Conservation (phyloP, 164 flowering plant species). For the Vitis amurensis region DNA sequence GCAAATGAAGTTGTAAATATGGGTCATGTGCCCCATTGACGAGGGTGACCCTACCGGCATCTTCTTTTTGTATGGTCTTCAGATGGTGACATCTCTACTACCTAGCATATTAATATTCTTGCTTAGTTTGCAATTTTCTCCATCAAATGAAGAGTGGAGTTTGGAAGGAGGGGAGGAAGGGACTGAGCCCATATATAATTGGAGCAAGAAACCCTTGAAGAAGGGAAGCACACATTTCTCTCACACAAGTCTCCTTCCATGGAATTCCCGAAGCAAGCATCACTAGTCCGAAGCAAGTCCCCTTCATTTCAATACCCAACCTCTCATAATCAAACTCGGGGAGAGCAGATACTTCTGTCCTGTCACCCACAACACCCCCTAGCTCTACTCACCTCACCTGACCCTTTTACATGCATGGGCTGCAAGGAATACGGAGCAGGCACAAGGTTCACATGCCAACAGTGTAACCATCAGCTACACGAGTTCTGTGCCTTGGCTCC, state of each 20-base stretch:
- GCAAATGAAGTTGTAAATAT: too few species aligned
- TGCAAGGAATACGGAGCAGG: slow-evolving; percentile 89
- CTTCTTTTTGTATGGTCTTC: too few species aligned
- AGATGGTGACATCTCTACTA: too few species aligned
- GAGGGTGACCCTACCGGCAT: too few species aligned
- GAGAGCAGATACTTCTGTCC: slow-evolving; percentile 40
- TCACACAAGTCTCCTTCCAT: slow-evolving; percentile 6
- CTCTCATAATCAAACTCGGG: slow-evolving; percentile 28
- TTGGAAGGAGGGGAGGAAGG: too few species aligned
- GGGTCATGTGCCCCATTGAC: too few species aligned
- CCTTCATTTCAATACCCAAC: slow-evolving; percentile 32
- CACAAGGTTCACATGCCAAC: slow-evolving; percentile 51
- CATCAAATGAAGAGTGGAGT: too few species aligned
- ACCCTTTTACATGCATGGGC: slow-evolving; percentile 62
- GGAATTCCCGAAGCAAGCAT: not conserved
- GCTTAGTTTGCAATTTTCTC: too few species aligned
- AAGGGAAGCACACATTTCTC: slow-evolving; percentile 9
- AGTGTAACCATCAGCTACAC: slow-evolving; percentile 70
- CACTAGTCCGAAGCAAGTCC: not conserved
- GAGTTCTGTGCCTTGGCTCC: slow-evolving; percentile 75
- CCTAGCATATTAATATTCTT: too few species aligned
- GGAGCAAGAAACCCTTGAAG: slow-evolving; percentile 9
- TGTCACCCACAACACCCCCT: slow-evolving; percentile 64
- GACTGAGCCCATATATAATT: too few species aligned
- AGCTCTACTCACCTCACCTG: slow-evolving; percentile 26